Evolutionary conservation across 2,329 filamentous ascomycete genomes (phyloP).

Genomic region (Nigrograna mackinnonii): DNA sequence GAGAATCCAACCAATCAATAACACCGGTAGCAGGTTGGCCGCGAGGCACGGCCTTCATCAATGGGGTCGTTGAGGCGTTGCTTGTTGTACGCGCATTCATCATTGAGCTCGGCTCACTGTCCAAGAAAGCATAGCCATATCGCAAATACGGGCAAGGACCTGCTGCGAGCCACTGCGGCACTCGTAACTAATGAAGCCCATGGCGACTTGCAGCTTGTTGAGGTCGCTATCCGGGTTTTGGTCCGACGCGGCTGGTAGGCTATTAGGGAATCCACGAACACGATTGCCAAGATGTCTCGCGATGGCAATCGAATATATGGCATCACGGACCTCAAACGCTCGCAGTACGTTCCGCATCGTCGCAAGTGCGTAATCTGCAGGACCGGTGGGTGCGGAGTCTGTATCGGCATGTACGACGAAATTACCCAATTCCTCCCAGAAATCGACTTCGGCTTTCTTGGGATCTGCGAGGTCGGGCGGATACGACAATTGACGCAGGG

Average conservation of each 20-base stretch:
- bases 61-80: slow-evolving; percentile 1
- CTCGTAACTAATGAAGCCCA: slow-evolving; percentile 52
- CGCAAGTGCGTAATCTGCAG: slow-evolving; percentile 67
- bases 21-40: neutral
- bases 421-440: slow-evolving; percentile 79
- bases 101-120: slow-evolving; percentile 29
- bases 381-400: slow-evolving; percentile 57
- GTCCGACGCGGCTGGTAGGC: slow-evolving; percentile 30
- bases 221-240: slow-evolving; percentile 38
- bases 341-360: slow-evolving; percentile 73
- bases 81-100: neutral
- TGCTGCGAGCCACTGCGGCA: slow-evolving; percentile 50
- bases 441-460: slow-evolving; percentile 65
- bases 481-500: slow-evolving; percentile 56
- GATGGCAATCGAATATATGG: slow-evolving; percentile 86
- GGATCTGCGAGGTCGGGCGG: slow-evolving; percentile 44
- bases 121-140: slow-evolving; percentile 53
- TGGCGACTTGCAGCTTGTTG: slow-evolving; percentile 53
- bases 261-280: slow-evolving; percentile 48
- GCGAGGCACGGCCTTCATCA: neutral
- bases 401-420: slow-evolving; percentile 70
- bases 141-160: slow-evolving; percentile 52
- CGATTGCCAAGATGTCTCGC: slow-evolving; percentile 74
- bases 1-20: neutral
- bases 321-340: slow-evolving; percentile 83